Percentiles rank a stretch among this genome's conserved stretches.
phyloP scores from a whole-genome alignment of 768 basidiomycete species.

The Mycena pura region DNA sequence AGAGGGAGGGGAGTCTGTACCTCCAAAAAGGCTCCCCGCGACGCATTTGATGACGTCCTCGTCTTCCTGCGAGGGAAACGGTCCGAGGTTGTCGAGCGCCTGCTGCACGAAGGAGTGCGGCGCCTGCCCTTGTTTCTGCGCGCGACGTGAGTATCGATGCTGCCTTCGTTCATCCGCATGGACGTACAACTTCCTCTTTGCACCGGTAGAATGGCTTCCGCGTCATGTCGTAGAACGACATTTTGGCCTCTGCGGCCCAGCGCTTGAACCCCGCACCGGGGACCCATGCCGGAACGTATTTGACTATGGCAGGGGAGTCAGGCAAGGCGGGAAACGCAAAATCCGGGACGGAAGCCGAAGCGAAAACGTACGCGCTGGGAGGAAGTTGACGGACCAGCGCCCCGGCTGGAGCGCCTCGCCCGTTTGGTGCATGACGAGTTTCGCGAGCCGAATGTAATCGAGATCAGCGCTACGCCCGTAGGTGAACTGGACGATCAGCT shows the following conservation, averaged over 20 bases:
- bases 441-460: background rate
- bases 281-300: conserved; percentile 34
- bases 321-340: background rate
- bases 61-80: conserved; percentile 26
- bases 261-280: conserved; percentile 35
- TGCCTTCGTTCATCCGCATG: background rate
- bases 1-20: conserved; percentile 31
- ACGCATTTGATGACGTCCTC: conserved; percentile 33
- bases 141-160: background rate
- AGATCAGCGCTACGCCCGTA: conserved; percentile 1
- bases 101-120: background rate
- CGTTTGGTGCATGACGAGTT: conserved; percentile 2
- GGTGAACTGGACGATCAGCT: too few relatives aligned
- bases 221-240: background rate
- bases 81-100: background rate
- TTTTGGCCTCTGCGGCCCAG: conserved; percentile 19
- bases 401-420: conserved; percentile 30
- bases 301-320: conserved; percentile 20
- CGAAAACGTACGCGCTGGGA: conserved; percentile 26
- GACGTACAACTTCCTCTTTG: background rate
- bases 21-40: conserved; percentile 34
- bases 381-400: conserved; percentile 35
- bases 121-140: background rate
- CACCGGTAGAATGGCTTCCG: background rate
- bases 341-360: background rate